A percentile compares a stretch with the other conserved stretches of the same genome.
These are phyloP conservation scores for Xylariaceae sp. DNA, from an alignment of 2,329 filamentous ascomycete genomes.

Conservation along the genomic window DNA sequence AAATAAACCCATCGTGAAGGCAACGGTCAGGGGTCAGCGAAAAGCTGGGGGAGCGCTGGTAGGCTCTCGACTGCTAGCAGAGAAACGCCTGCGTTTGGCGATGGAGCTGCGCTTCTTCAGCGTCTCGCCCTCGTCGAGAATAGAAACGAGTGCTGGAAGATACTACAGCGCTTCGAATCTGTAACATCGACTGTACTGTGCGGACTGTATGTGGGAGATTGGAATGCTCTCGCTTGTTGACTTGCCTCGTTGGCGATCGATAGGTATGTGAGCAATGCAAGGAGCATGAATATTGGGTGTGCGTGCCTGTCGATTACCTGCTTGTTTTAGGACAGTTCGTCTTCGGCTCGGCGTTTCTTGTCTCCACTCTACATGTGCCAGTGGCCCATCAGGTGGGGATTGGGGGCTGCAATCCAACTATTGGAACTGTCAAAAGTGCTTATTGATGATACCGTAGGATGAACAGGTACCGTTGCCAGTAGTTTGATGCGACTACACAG, in stretches of 20 bases:
- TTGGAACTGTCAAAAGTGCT: too few species aligned
- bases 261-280: too few species aligned
- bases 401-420: too few species aligned
- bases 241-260: too few species aligned
- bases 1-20: conserved; percentile 6
- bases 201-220: background rate
- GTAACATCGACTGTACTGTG: too few species aligned
- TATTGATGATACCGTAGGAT: too few species aligned
- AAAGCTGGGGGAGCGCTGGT: conserved; percentile 5
- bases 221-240: background rate
- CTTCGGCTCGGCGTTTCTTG: background rate
- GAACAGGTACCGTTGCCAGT: too few species aligned
- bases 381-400: too few species aligned
- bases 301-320: background rate
- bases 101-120: background rate
- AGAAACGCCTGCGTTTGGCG: background rate
- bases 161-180: background rate
- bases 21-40: background rate
- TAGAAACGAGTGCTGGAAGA: too few species aligned
- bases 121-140: conserved; percentile 8
- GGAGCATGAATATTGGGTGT: too few species aligned
- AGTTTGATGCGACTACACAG: too few species aligned
- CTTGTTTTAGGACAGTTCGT: conserved; percentile 2
- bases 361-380: too few species aligned
- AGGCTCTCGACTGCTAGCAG: conserved; percentile 4